Base-by-base conservation (phyloP, 768 basidiomycete genomes). In the Serendipita sp. region DNA sequence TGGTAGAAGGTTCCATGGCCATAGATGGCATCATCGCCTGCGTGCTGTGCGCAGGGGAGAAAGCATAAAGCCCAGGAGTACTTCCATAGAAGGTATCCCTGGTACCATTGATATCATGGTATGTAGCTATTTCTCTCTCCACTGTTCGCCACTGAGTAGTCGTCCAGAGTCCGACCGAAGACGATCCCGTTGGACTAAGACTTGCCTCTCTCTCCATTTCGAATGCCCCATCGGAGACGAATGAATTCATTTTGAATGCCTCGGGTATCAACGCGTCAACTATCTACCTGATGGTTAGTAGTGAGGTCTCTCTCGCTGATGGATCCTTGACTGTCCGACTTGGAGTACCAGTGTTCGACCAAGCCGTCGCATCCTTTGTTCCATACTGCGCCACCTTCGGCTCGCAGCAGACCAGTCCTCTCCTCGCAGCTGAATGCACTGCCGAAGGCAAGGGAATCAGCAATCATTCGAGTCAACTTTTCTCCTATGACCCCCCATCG, bases 341-440 rank as follows among this genome's bases (percentile, higher is more conserved):
- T 23, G 74, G 76, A 66, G 69, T 78, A 33, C 73, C 75, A 2
- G 72, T 83, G 63, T 78, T 77, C 66, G 72, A 79, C 64, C 72
- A 76, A 27, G 65, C 60, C 6, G 68, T 64, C 10, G 79, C 76
- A 0, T 62, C 68, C 27, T 73, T 75, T 68, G 71, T 74, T 64
- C 70, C 73, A 27, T 82, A 76, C 69, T 88, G 86, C 66, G 82
- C 80, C 3, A 87, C 84, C 3, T 87, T 80, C 69, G 76, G 86
- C 66, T 76, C 82, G 2, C 73, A 76, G 33, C 83, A 84, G 1
- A 64, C 74, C 2, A 75, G 77, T n/a, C 78, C 80, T 3, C 74
- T 88, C 69, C 78, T 76, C 3, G 76, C 81, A 70, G 71, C 76
- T 58, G 70, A 69, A 6, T 88, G 84, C 68, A 66, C 66, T 37